Base-by-base conservation (phyloP, 106 monocot genomes). In the Dendrobium huoshanense region DNA sequence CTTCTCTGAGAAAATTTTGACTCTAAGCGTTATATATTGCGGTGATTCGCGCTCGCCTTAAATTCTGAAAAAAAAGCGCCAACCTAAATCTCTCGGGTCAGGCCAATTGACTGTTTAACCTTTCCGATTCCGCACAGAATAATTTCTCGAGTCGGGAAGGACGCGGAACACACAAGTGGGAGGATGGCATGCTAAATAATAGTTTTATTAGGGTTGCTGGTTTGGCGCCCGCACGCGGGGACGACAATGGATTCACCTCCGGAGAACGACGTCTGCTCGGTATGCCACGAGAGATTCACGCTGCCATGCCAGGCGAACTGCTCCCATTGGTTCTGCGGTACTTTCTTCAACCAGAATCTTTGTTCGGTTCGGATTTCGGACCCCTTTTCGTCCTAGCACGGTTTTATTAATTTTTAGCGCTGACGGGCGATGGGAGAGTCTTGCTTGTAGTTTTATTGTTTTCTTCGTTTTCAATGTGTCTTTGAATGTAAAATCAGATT, bases 241-340 rank as follows among this genome's bases (percentile, higher is more conserved):
- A 33, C 33, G 15, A 15, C 19, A 72, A 90, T 92, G 92, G 90
- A 84, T 15, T 70, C 80, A 37, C 92, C 95, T 82, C 92, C 92
- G 67, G 88, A 80, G 82, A 88, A 96, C 83, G 94, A 94, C 75
- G 65, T 68, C 70, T 96, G 96, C 88, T 92, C 90, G n/a, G 82
- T 96, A 37, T 96, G 96, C 85, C 92, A 92, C 79, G 96, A 94
- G 40, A 72, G 75, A 43, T 92, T 94, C 85, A 81, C 73, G 65
- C 82, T 94, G 72, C 96, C 93, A 8, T 87, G 85, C 80, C 96
- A 96, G 75, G 88, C 93, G 78, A 96, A 96, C 19, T 96, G 96
- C 83, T 91, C 89, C 83, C 91, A 91, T 70, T 91, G 91, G 91
- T 91, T 91, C 83, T 91, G 91, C 81, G 91, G 91, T 89, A 55